Conservation (phyloP, 192 early-diverging fungal species). For the Coemansia sp. region DNA sequence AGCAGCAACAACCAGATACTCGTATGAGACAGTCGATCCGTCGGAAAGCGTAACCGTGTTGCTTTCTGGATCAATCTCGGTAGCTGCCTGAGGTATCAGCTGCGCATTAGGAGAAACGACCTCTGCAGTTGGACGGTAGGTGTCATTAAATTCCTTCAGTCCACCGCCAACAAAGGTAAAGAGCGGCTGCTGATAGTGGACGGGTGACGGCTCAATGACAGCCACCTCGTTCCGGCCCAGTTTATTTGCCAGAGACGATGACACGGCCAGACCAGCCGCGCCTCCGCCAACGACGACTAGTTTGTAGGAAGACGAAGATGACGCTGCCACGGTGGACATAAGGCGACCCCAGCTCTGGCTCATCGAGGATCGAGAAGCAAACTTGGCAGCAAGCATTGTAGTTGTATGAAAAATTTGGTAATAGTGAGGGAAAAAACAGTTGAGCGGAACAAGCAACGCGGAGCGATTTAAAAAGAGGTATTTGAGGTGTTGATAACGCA, state of each 20-base stretch:
- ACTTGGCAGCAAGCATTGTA: conserved; percentile 30
- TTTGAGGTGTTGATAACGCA: background rate
- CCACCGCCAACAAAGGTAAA: conserved; percentile 91
- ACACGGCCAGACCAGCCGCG: conserved; percentile 58
- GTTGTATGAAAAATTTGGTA: background rate
- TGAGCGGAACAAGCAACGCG: background rate
- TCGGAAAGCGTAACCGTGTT: conserved; percentile 67
- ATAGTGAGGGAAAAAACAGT: conserved; percentile 2
- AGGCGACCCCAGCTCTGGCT: conserved; percentile 30
- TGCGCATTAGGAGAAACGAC: conserved; percentile 71
- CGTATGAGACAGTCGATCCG: conserved; percentile 61
- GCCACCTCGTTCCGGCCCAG: conserved; percentile 67
- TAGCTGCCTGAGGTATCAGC: conserved; percentile 73
- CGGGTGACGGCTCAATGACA: conserved; percentile 69
- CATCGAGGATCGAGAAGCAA: conserved; percentile 13
- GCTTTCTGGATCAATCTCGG: conserved; percentile 63
- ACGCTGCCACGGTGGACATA: conserved; percentile 26
- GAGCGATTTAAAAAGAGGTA: conserved; percentile 2
- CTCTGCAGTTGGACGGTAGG: conserved; percentile 61
- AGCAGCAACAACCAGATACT: conserved; percentile 72
- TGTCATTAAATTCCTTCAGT: conserved; percentile 71
- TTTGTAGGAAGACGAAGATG: conserved; percentile 48
- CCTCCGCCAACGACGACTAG: conserved; percentile 55
- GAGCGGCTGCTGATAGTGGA: conserved; percentile 84
- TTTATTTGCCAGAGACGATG: conserved; percentile 62